A percentile compares a stretch with the other conserved stretches of the same genome.
Evolutionary conservation across 495 filamentous ascomycete species (phyloP).

Genomic region (Neurospora discreta): DNA sequence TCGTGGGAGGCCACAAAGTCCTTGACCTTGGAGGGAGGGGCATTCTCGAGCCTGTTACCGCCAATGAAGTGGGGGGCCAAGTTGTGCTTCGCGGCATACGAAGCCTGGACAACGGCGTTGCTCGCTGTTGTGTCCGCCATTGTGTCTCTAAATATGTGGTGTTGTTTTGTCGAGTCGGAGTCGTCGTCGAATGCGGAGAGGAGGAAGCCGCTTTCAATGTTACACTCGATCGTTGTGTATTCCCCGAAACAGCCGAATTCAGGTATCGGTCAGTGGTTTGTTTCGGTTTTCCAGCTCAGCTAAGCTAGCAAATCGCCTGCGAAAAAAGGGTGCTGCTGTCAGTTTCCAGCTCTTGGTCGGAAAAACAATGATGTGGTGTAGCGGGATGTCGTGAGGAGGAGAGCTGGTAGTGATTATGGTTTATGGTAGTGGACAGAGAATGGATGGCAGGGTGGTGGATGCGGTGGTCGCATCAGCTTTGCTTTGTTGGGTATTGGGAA

Average conservation of each 20-base stretch:
- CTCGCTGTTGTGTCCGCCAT: constrained; percentile 40
- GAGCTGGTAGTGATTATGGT: background rate
- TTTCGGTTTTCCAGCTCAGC: background rate
- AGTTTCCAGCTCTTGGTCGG: background rate
- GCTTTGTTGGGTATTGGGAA: background rate
- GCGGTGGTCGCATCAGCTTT: background rate
- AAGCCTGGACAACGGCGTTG: constrained; percentile 32
- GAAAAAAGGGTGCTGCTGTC: background rate
- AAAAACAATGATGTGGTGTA: background rate
- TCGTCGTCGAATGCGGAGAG: background rate
- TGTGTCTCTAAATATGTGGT: constrained; percentile 9
- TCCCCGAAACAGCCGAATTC: background rate
- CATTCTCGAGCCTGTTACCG: constrained; percentile 73
- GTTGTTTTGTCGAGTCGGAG: background rate
- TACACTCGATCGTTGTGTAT: constrained; percentile 1
- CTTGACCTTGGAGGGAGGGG: constrained; percentile 70
- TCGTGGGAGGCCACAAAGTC: constrained; percentile 85
- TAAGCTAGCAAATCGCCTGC: background rate
- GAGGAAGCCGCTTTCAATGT: background rate
- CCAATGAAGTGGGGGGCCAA: constrained; percentile 90
- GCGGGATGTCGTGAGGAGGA: background rate
- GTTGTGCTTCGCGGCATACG: constrained; percentile 65
- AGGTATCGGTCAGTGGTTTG: background rate
- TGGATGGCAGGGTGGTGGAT: background rate
- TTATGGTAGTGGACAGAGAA: background rate